Conservation (phyloP, 1,284 basidiomycete genomes). For the Apiotrichum sp. region DNA sequence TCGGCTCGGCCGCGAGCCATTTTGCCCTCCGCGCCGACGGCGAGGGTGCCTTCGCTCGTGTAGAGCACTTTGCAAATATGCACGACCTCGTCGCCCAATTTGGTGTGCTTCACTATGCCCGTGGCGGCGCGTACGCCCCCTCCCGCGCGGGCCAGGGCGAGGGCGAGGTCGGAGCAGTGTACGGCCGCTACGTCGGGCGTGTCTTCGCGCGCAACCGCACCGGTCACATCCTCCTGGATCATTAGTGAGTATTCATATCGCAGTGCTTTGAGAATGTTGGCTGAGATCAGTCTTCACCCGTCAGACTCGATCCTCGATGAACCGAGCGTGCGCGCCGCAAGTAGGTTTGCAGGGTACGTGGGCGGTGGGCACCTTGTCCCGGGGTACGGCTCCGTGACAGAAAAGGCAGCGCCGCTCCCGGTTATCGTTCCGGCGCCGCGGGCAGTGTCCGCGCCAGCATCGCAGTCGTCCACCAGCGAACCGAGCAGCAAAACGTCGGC, state of each 20-base stretch:
- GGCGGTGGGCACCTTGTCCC: not conserved
- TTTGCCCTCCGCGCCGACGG: conserved; percentile 11
- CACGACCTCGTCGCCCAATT: conserved; percentile 23
- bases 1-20: conserved; percentile 32
- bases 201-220: conserved; percentile 26
- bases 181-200: conserved; percentile 25
- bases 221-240: conserved; percentile 24
- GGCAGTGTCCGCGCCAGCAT: too few species aligned
- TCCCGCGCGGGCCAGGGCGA: not conserved
- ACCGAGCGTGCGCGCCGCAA: conserved; percentile 15
- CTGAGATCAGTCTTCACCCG: conserved; percentile 15
- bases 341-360: conserved; percentile 15
- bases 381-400: too few species aligned
- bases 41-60: conserved; percentile 12
- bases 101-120: conserved; percentile 11
- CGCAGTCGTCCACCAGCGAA: too few species aligned
- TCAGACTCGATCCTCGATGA: conserved; percentile 25
- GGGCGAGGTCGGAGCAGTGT: conserved; percentile 7
- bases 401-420: too few species aligned
- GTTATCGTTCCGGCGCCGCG: too few species aligned
- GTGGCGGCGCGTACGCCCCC: conserved; percentile 2
- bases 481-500: too few species aligned
- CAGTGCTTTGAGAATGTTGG: too few species aligned
- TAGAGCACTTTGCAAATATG: conserved; percentile 32
- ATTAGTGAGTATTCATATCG: conserved; percentile 20